Evolutionary conservation across 2,329 filamentous ascomycete genomes (phyloP), one percentile per base, ranked within the genome.

Genomic region (Neofusicoccum cordaticola): DNA sequence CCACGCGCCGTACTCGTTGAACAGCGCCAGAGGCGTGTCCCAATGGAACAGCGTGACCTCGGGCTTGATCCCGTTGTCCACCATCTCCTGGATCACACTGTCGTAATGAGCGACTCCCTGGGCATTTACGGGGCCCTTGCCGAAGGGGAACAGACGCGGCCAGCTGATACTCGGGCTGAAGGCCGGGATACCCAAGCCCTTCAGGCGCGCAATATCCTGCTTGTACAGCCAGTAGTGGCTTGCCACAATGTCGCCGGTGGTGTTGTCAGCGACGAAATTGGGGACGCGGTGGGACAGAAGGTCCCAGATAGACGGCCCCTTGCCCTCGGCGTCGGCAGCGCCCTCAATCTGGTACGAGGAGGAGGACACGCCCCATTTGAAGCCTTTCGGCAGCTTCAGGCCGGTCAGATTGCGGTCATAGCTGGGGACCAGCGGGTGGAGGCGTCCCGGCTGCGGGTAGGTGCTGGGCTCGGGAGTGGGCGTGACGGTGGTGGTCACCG

Each of bases 241-340:
- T 19, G 72, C 76, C 48, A 78, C 72, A 9, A 80, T 74, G 67
- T 80, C 78, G 13, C 76, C 78, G 5, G 76, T 80, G 7, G 74
- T 74, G 62, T 79, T 77, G 41, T 80, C 78, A 13, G 71, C 69
- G 4, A 82, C 79, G 50, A 71, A 73, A 27, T 78, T 77, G 37
- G 76, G 72, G n/a, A 75, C 75, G 19, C 76, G 69, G 58, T 80
- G 80, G 12, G 75, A 68, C n/a, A 82, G 68, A 44, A 81, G 66
- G 68, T 80, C 78, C 78, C 78, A 80, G n/a, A 80, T 78, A 37
- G 73, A 77, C 3, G 78, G 78, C 0, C 78, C 78, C 65, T 78
- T 79, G 3, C 78, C 79, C 65, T 80, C 78, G 37, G 76, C 76
- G 62, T 76, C 75, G 2, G 75, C 78, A 3, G 77, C 79, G n/a